phyloP scores from a whole-genome alignment of 257 asterid genomes.

The Primulina eburnea region DNA sequence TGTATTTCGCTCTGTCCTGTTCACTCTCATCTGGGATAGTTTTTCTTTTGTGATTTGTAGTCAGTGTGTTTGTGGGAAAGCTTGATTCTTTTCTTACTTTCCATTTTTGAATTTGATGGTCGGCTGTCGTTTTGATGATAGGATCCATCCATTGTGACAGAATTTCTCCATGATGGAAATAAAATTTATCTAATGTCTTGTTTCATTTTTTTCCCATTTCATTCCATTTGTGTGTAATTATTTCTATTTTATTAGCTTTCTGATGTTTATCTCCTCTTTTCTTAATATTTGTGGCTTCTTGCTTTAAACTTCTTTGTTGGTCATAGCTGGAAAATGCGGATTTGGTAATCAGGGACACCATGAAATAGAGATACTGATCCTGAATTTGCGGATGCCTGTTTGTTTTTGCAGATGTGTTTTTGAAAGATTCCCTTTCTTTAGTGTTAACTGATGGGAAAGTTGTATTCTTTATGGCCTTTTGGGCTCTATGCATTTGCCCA shows the following conservation, averaged over 20 bases:
- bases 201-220: conserved; percentile 6
- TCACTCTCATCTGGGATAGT: conserved; percentile 23
- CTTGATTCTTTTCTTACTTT: conserved; percentile 12
- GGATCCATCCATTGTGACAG: conserved; percentile 17
- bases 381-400: not conserved
- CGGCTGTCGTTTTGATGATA: conserved; percentile 23
- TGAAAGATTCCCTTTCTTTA: not conserved
- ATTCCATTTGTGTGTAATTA: not conserved
- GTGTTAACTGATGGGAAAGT: not conserved
- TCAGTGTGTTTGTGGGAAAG: conserved; percentile 3
- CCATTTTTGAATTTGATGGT: conserved; percentile 25
- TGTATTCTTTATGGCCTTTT: not conserved
- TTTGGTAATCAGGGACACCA: conserved; percentile 21
- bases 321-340: conserved; percentile 30
- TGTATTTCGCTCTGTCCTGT: conserved; percentile 34
- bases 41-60: conserved; percentile 8
- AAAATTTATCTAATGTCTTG: conserved; percentile 12
- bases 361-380: not conserved
- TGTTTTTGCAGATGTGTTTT: not conserved
- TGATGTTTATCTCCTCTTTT: conserved; percentile 19
- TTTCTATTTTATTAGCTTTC: conserved; percentile 4
- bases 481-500: not conserved
- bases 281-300: conserved; percentile 22
- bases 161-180: not conserved
- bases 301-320: conserved; percentile 26